These are phyloP conservation scores for Cucurbita pepo DNA, from an alignment of 306 rosid species.

Conservation along the genomic window DNA sequence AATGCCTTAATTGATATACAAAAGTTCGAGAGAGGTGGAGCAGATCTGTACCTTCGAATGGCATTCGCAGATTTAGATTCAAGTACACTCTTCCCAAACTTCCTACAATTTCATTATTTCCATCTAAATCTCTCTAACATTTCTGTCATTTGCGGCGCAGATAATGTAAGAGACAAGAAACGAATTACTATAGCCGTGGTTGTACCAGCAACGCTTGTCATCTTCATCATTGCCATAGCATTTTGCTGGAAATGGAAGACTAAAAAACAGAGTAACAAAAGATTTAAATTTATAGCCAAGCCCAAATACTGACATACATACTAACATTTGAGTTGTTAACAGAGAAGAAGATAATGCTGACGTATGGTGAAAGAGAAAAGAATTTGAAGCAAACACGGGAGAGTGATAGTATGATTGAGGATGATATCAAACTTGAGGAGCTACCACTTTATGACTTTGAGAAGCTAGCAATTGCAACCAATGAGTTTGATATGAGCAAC, in stretches of 20 bases:
- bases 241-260: not conserved
- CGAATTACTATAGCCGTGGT: not conserved
- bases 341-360: too few relatives aligned
- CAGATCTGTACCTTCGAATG: not conserved
- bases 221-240: not conserved
- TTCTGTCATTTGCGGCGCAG: not conserved
- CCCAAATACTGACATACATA: too few relatives aligned
- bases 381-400: not conserved
- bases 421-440: constrained; percentile 17
- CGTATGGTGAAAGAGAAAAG: not conserved
- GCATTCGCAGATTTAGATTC: not conserved
- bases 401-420: not conserved
- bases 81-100: not conserved
- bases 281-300: too few relatives aligned
- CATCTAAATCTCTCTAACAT: too few relatives aligned
- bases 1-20: constrained; percentile 17
- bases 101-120: not conserved
- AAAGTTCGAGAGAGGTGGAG: not conserved
- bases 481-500: constrained; percentile 14
- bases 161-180: not conserved
- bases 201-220: not conserved
- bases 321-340: too few relatives aligned
- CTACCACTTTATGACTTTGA: constrained; percentile 21
- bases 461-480: constrained; percentile 23
- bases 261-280: too few relatives aligned